These are phyloP conservation scores for Peronosclerospora sorghi DNA, from an alignment of 352 stramenopile genomes.

Conservation along the genomic window DNA sequence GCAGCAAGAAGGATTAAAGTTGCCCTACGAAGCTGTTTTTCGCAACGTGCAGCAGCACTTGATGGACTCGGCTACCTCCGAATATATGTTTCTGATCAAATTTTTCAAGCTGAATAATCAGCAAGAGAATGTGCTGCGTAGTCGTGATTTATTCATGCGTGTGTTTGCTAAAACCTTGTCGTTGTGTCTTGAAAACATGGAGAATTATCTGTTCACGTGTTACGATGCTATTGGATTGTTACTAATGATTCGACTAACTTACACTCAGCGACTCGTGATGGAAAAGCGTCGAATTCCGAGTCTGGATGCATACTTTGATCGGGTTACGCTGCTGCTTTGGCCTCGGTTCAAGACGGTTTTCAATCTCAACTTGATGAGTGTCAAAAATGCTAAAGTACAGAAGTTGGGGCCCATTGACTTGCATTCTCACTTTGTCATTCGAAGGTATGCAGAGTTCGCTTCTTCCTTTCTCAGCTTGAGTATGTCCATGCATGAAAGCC, in stretches of 20 bases:
- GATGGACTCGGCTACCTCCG: conserved; percentile 94
- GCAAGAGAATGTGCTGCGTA: conserved; percentile 43
- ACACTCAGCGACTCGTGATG: conserved; percentile 76
- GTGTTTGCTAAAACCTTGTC: conserved; percentile 95
- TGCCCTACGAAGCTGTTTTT: conserved; percentile 96
- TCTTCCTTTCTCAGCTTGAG: conserved; percentile 92
- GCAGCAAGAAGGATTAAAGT: conserved; percentile 82
- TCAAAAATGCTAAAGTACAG: conserved; percentile 81
- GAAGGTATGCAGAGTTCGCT: conserved; percentile 94
- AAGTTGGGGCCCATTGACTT: conserved; percentile 90
- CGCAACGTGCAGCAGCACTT: conserved; percentile 94
- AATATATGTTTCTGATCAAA: conserved; percentile 94
- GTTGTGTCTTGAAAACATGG: conserved; percentile 92
- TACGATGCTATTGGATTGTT: conserved; percentile 95
- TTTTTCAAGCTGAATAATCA: conserved; percentile 85
- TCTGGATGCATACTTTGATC: conserved; percentile 95
- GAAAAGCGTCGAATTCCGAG: conserved; percentile 80
- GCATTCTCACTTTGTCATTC: conserved; percentile 94
- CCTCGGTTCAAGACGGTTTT: conserved; percentile 95
- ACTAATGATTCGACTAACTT: conserved; percentile 97
- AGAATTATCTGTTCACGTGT: conserved; percentile 97
- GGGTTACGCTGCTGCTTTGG: conserved; percentile 92
- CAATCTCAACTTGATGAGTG: conserved; percentile 90
- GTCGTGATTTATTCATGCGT: conserved; percentile 88
- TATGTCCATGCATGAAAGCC: conserved; percentile 45